phyloP scores from a whole-genome alignment of 2,329 filamentous ascomycete genomes.

The Pestalotiopsis sp. region DNA sequence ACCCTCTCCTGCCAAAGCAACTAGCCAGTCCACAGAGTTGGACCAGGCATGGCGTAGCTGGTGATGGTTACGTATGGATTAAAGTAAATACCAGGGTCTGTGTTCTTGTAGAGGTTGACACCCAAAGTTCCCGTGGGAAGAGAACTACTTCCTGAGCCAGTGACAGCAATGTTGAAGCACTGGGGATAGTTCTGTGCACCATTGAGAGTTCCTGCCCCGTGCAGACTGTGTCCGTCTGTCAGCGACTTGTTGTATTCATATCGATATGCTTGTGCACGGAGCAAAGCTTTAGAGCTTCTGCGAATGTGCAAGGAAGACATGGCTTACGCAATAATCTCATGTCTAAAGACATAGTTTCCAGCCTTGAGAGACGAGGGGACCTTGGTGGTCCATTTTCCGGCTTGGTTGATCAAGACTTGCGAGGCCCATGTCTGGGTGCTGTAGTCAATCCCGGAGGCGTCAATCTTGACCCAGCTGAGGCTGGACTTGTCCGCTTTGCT shows the following conservation, averaged over 20 bases:
- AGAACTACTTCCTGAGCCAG: conserved; percentile 43
- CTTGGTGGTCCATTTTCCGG: conserved; percentile 44
- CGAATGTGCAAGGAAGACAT: neutral
- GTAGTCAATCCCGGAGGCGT: conserved; percentile 20
- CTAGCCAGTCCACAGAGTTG: conserved; percentile 12
- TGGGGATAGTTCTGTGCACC: conserved; percentile 43
- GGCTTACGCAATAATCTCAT: conserved; percentile 42
- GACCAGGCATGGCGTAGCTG: conserved; percentile 27
- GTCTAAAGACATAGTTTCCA: conserved; percentile 44
- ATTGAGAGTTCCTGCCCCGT: conserved; percentile 34
- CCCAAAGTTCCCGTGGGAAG: conserved; percentile 46
- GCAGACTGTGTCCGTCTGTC: conserved; percentile 24
- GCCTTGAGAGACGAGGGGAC: conserved; percentile 34
- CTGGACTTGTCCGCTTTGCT: conserved; percentile 26
- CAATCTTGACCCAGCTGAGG: conserved; percentile 32
- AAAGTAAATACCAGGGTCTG: conserved; percentile 54
- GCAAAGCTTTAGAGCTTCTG: too few relatives aligned
- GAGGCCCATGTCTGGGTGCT: conserved; percentile 31
- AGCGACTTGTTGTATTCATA: neutral
- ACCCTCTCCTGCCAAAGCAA: neutral
- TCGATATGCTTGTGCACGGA: too few relatives aligned
- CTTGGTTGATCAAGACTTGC: conserved; percentile 43
- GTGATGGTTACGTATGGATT: conserved; percentile 46
- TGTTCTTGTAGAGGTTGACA: conserved; percentile 51
- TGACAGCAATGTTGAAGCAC: conserved; percentile 57